phyloP scores from a whole-genome alignment of 2,329 filamentous ascomycete genomes.

The Cladosporium phlei region DNA sequence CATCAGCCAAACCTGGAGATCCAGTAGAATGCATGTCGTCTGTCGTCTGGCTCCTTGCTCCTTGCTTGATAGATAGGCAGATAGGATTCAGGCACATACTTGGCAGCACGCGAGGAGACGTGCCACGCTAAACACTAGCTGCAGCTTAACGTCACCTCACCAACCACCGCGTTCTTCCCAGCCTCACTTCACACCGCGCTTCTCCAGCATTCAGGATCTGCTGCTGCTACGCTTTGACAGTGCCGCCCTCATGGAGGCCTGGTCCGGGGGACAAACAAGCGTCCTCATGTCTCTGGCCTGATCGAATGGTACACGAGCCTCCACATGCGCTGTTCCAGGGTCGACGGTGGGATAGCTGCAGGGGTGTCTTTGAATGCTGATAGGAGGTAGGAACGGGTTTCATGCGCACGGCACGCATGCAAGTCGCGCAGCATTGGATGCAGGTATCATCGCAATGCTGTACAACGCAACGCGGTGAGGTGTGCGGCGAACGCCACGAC shows the following conservation, averaged over 20 bases:
- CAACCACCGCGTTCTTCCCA: conserved; percentile 11
- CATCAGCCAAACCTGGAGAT: too few relatives aligned
- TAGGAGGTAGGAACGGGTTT: conserved; percentile 9
- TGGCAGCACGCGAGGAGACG: conserved; percentile 7
- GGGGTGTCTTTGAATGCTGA: conserved; percentile 4
- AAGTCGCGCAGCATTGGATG: conserved; percentile 4
- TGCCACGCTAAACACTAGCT: conserved; percentile 8
- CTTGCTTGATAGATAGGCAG: conserved; percentile 7
- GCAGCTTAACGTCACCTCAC: conserved; percentile 8
- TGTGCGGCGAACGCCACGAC: conserved; percentile 11
- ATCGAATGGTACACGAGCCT: conserved; percentile 1
- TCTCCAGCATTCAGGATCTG: background rate
- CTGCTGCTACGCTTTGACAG: background rate
- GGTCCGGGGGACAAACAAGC: background rate
- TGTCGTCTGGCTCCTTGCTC: too few relatives aligned
- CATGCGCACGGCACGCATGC: conserved; percentile 6
- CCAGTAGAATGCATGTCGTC: too few relatives aligned
- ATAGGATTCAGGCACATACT: background rate
- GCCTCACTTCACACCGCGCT: conserved; percentile 11
- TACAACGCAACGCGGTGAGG: conserved; percentile 2
- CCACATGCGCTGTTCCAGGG: background rate
- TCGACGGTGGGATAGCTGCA: conserved; percentile 6
- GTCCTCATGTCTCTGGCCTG: conserved; percentile 13
- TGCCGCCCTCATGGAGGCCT: background rate
- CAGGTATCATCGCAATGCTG: conserved; percentile 7